These are phyloP conservation scores for Tieghemiomyces parasiticus DNA, from an alignment of 192 early-diverging fungal genomes.

Conservation along the genomic window DNA sequence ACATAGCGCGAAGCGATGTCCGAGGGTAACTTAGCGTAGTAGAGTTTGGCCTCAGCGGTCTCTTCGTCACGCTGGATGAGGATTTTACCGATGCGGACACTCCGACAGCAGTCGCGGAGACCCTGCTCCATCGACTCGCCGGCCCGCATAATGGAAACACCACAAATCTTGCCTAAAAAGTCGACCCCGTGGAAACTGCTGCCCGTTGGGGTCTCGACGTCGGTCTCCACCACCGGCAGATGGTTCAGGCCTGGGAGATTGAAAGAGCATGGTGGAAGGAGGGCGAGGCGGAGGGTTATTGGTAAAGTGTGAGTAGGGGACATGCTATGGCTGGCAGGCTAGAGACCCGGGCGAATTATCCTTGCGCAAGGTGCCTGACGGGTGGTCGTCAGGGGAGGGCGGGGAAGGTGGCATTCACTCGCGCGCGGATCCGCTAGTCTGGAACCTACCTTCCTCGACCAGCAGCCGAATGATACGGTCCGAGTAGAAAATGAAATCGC, in stretches of 20 bases:
- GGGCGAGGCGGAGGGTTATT: too few relatives aligned
- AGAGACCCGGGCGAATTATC: too few relatives aligned
- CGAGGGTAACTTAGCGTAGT: slow-evolving; percentile 82
- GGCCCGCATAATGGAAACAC: slow-evolving; percentile 93
- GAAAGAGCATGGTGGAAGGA: too few relatives aligned
- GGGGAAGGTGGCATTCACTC: too few relatives aligned
- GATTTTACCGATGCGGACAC: slow-evolving; percentile 89
- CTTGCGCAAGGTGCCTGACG: too few relatives aligned
- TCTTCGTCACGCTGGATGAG: slow-evolving; percentile 92
- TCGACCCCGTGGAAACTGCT: slow-evolving; percentile 52
- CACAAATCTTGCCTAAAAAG: slow-evolving; percentile 80
- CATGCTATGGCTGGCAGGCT: too few relatives aligned
- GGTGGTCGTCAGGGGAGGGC: too few relatives aligned
- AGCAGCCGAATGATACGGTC: slow-evolving; percentile 75
- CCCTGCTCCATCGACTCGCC: slow-evolving; percentile 89
- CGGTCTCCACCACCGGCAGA: slow-evolving; percentile 67
- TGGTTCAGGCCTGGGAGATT: slow-evolving; percentile 60
- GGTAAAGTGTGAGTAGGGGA: too few relatives aligned
- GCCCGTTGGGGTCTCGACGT: slow-evolving; percentile 66
- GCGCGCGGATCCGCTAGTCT: too few relatives aligned
- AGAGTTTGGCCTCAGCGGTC: slow-evolving; percentile 79
- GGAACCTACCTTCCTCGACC: slow-evolving; percentile 82
- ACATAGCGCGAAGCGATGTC: slow-evolving; percentile 72
- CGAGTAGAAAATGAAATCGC: slow-evolving; percentile 91
- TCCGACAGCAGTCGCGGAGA: slow-evolving; percentile 66